phyloP scores from a whole-genome alignment of 495 filamentous ascomycete species.

The Podospora tetraspora region DNA sequence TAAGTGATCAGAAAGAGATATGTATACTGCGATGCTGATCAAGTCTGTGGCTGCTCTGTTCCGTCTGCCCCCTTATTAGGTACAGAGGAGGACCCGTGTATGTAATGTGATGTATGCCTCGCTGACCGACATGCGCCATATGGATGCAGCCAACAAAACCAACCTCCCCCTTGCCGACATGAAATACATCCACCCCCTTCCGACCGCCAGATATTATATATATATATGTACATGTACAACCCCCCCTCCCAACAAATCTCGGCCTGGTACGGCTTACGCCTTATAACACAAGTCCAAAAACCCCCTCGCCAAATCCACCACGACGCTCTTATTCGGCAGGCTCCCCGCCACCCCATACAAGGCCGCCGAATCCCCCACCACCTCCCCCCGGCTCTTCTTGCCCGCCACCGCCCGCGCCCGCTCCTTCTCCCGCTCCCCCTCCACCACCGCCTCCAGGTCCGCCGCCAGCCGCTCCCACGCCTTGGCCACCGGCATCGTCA shows the following conservation, averaged over 20 bases:
- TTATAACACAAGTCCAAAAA: constrained; percentile 97
- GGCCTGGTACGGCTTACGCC: no score
- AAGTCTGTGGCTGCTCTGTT: not conserved
- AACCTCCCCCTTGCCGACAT: not conserved
- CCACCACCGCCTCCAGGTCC: constrained; percentile 74
- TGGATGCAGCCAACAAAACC: not conserved
- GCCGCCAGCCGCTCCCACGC: constrained; percentile 70
- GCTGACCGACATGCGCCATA: not conserved
- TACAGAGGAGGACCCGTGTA: not conserved
- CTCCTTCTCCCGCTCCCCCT: constrained; percentile 67
- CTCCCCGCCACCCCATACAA: constrained; percentile 94
- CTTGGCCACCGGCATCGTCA: constrained; percentile 78
- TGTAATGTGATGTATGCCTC: not conserved
- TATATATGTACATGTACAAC: not conserved
- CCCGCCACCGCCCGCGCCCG: constrained; percentile 62
- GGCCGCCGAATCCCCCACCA: constrained; percentile 69
- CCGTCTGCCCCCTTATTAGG: not conserved
- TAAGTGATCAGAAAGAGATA: not conserved
- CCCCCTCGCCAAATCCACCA: constrained; percentile 81
- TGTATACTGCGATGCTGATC: not conserved
- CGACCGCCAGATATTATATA: not conserved
- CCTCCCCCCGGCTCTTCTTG: constrained; percentile 53
- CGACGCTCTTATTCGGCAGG: constrained; percentile 90
- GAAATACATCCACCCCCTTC: not conserved
- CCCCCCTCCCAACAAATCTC: no score